Conservation (phyloP, 2,329 filamentous ascomycete genomes). For the Pseudopithomyces maydicus region DNA sequence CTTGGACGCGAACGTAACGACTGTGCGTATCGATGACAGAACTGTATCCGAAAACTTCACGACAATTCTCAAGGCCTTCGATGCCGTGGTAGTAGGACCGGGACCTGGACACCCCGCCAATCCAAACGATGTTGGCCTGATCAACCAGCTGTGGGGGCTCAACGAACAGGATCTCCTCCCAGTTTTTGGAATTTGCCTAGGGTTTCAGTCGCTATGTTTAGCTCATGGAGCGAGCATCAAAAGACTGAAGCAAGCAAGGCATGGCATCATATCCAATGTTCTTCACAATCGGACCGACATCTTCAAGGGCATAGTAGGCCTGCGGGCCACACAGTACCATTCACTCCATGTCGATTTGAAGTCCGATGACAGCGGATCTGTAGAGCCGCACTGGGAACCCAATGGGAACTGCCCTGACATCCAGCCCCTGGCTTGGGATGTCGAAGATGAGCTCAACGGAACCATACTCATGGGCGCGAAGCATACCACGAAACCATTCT, state of each 20-base stretch:
- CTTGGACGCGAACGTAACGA: conserved; percentile 68
- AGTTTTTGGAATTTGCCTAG: conserved; percentile 82
- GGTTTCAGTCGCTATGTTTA: conserved; percentile 77
- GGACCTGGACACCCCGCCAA: conserved; percentile 79
- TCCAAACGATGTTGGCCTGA: conserved; percentile 75
- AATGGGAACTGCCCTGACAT: conserved; percentile 29
- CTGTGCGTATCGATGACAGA: conserved; percentile 67
- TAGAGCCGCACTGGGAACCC: conserved; percentile 30
- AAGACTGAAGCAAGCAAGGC: conserved; percentile 69
- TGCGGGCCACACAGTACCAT: conserved; percentile 77
- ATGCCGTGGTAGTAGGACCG: conserved; percentile 84
- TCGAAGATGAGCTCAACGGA: conserved; percentile 48
- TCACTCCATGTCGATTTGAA: conserved; percentile 50
- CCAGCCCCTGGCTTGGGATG: conserved; percentile 47
- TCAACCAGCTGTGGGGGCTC: conserved; percentile 73
- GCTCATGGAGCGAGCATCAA: conserved; percentile 68
- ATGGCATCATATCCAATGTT: conserved; percentile 76
- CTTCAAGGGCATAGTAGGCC: conserved; percentile 62
- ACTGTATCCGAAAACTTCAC: conserved; percentile 32
- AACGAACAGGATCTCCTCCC: conserved; percentile 65
- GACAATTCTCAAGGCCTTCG: conserved; percentile 62
- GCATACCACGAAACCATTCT: conserved; percentile 71
- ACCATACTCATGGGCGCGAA: conserved; percentile 71
- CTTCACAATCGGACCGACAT: conserved; percentile 64
- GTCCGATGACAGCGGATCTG: conserved; percentile 28